Evolutionary conservation across 139 green algal species (phyloP).

Genomic region (Coelastrella sp.): DNA sequence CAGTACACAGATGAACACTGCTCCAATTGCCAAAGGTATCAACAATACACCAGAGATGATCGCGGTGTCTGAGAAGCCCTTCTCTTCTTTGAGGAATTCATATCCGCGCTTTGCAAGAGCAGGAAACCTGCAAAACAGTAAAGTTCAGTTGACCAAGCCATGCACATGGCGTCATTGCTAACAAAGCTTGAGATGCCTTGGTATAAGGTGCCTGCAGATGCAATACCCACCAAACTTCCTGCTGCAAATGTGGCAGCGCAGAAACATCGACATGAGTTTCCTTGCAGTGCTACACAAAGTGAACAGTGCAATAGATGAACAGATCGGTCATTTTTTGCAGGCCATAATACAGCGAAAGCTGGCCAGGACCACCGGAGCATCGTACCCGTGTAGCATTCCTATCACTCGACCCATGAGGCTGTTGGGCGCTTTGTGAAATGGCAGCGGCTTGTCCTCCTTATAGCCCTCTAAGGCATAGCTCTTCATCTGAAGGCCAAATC

Average conservation of each 20-base stretch:
- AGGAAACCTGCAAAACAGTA: constrained; percentile 51
- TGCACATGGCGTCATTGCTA: no score
- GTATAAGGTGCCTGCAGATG: no score
- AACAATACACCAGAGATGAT: constrained; percentile 54
- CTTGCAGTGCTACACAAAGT: no score
- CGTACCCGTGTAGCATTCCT: constrained; percentile 50
- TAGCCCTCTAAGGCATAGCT: constrained; percentile 43
- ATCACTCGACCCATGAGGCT: constrained; percentile 46
- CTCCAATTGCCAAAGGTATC: constrained; percentile 46
- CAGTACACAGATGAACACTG: constrained; percentile 53
- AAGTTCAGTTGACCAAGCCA: not conserved
- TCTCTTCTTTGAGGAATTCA: constrained; percentile 37
- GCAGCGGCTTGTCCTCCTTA: constrained; percentile 23
- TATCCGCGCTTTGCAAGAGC: constrained; percentile 35
- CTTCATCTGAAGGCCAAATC: constrained; percentile 44
- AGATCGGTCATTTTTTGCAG: not conserved
- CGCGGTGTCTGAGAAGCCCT: constrained; percentile 47
- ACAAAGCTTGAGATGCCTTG: no score
- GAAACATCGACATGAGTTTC: no score
- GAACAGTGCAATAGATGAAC: no score
- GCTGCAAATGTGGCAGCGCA: no score
- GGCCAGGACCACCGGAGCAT: no score
- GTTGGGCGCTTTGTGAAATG: constrained; percentile 53
- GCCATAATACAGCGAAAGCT: not conserved
- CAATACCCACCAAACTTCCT: no score